Evolutionary conservation across 2,329 filamentous ascomycete genomes (phyloP).

Genomic region (Hymenoscyphus salicellus): DNA sequence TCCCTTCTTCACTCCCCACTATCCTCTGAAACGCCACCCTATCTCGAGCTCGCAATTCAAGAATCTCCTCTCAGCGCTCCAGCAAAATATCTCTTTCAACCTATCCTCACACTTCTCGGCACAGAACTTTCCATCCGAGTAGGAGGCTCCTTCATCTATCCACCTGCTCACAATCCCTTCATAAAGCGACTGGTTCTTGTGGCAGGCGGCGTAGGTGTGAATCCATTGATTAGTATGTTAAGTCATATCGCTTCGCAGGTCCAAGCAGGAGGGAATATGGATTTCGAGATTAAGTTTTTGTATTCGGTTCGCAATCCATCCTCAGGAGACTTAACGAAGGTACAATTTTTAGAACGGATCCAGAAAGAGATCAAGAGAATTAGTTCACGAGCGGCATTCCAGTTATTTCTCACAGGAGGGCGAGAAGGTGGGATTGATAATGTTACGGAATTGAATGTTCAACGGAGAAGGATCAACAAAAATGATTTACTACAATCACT

Average conservation of each 20-base stretch:
- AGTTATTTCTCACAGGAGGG: conserved; percentile 43
- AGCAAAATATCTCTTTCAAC: conserved; percentile 73
- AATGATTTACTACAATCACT: conserved; percentile 44
- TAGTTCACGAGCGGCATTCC: conserved; percentile 36
- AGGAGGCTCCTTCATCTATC: conserved; percentile 79
- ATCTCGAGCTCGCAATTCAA: conserved; percentile 78
- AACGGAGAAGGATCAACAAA: conserved; percentile 42
- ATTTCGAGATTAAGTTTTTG: conserved; percentile 25
- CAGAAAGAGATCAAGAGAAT: neutral
- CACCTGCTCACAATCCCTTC: conserved; percentile 46
- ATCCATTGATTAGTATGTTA: conserved; percentile 36
- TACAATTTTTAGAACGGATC: conserved; percentile 46
- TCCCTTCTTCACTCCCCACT: conserved; percentile 24
- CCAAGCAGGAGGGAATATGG: neutral
- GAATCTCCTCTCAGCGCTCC: conserved; percentile 66
- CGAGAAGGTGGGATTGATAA: conserved; percentile 7
- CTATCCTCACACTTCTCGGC: conserved; percentile 53
- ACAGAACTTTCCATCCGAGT: conserved; percentile 64
- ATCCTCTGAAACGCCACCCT: conserved; percentile 51
- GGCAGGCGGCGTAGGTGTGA: conserved; percentile 37
- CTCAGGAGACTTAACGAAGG: conserved; percentile 32
- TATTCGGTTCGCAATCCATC: conserved; percentile 32
- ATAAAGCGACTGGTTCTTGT: conserved; percentile 67
- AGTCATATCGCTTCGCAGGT: conserved; percentile 14
- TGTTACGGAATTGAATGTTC: conserved; percentile 33